These are phyloP conservation scores for Fusarium sp. DNA, from an alignment of 2,329 filamentous ascomycete genomes.

Conservation along the genomic window DNA sequence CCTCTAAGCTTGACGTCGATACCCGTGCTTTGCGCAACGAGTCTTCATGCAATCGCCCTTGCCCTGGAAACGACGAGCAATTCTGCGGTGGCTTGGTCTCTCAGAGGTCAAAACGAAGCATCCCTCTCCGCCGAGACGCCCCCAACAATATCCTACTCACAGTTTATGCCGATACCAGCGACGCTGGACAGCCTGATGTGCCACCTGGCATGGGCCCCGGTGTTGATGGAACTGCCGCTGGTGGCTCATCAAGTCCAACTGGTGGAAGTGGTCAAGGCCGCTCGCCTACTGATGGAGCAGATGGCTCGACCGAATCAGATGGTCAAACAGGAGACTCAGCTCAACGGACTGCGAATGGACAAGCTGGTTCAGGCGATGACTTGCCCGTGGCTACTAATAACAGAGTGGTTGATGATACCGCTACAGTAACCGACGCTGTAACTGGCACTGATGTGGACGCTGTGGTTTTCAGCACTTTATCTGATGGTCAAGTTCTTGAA, in stretches of 20 bases:
- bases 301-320: neutral
- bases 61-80: constrained; percentile 55
- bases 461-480: neutral
- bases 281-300: neutral
- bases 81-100: constrained; percentile 57
- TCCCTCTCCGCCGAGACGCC: constrained; percentile 43
- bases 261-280: neutral
- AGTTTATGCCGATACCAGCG: constrained; percentile 55
- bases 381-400: neutral
- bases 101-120: constrained; percentile 15
- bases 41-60: constrained; percentile 52
- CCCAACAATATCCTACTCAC: constrained; percentile 54
- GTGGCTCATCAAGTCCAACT: neutral
- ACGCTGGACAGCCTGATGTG: constrained; percentile 44
- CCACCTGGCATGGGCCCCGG: constrained; percentile 51
- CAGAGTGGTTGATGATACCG: neutral
- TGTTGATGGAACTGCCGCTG: neutral
- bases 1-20: constrained; percentile 53
- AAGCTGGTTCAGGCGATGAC: neutral
- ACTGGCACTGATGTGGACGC: neutral
- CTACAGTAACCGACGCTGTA: neutral
- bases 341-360: neutral
- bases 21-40: constrained; percentile 50
- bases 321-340: neutral
- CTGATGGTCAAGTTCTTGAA: neutral